Evolutionary conservation across 2,329 filamentous ascomycete species (phyloP), one percentile per base, ranked within the genome.

Genomic region (Chaetomium sp.): DNA sequence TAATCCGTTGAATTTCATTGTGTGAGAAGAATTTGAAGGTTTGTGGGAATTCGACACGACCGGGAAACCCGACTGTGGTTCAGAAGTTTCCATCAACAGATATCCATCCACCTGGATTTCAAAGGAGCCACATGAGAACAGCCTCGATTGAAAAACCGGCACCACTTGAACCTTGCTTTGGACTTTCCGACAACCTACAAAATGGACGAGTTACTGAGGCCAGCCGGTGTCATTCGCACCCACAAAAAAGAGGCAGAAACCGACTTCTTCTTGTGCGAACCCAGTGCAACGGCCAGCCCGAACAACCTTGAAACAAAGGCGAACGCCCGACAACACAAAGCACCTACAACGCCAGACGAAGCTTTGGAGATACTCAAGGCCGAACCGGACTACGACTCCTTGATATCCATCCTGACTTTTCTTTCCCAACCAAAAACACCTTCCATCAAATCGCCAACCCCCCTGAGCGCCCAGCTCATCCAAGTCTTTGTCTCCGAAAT

Each of bases 401-500:
- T 90, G 1, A 69, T 76, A 6, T 70, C 72, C 0, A 72, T 77
- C 5, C 69, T 91, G 41, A 68, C 68, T 10, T 85, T 79, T 61
- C 71, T 89, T 4, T 64, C 69, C 32, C 47, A 53, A 1, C 49
- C 52, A 64, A 69, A 45, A 64, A 67, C 45, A 4, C 82, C 87
- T 65, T 79, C 80, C 62, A 77, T 92, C 49, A 74, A 77, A 45
- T 69, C 75, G 2, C 85, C 89, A 3, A 80, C 80, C 36, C 85
- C 91, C 1, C 73, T 82, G 58, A 81, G 84, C 55, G 84, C 89
- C 19, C 88, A 91, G 63, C 81, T 96, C 36, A 76, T 92, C 52
- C 85, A 91, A 66, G 74, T 82, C 3, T 73, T 99, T 38, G 83
- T 95, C 56, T 85, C 80, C 12, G 81, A 85, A 36, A 91, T 88